Conservation (phyloP, 148 eudicot species). For the Spergularia bocconei region DNA sequence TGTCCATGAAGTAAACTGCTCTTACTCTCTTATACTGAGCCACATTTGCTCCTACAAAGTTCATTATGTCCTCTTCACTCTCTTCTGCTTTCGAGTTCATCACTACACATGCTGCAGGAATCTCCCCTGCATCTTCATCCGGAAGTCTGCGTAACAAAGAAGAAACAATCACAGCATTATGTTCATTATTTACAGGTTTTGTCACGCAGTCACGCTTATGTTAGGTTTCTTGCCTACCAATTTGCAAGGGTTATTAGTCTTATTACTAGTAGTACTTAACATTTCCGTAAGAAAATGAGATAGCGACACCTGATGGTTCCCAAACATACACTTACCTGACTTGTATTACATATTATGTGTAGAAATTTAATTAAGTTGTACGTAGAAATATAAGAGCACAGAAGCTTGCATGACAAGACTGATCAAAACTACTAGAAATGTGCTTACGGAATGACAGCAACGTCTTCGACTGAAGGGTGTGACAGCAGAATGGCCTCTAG, state of each 20-base stretch:
- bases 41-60: constrained; percentile 66
- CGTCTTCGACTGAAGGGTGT: constrained; percentile 79
- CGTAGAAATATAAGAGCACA: too few species aligned
- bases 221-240: not conserved
- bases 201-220: not conserved
- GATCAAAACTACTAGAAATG: not conserved
- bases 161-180: not conserved
- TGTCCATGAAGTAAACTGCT: constrained; percentile 63
- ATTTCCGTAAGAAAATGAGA: not conserved
- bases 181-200: not conserved
- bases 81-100: constrained; percentile 49
- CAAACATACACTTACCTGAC: not conserved
- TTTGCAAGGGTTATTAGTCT: not conserved
- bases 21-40: constrained; percentile 72
- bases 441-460: constrained; percentile 78
- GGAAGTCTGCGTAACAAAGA: constrained; percentile 43
- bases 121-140: constrained; percentile 91
- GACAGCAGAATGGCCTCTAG: constrained; percentile 78
- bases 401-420: too few species aligned
- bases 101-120: constrained; percentile 93
- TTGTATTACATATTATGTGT: too few species aligned
- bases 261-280: not conserved
- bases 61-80: constrained; percentile 67
- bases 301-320: not conserved
- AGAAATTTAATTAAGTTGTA: too few species aligned